A percentile compares a stretch with the other conserved stretches of the same genome.
Evolutionary conservation across 2,329 filamentous ascomycete genomes (phyloP).

Genomic region (Thelonectria rubi): DNA sequence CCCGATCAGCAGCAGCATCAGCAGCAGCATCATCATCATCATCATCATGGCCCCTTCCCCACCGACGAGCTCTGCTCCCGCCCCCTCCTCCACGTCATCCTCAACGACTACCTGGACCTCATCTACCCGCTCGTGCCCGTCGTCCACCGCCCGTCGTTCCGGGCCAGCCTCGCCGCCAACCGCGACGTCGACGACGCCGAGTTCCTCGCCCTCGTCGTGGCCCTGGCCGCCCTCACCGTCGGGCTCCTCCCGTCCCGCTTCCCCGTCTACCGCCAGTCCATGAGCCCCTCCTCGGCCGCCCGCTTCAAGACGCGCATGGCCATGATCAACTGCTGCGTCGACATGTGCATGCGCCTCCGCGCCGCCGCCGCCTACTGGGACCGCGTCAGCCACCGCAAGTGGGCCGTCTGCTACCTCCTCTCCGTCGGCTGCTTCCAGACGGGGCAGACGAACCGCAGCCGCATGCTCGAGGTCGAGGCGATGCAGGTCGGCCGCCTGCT

Average conservation of each 20-base stretch:
- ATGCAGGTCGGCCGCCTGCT: slow-evolving; percentile 47
- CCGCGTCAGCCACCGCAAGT: slow-evolving; percentile 46
- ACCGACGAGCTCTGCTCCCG: slow-evolving; percentile 43
- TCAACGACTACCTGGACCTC: slow-evolving; percentile 40
- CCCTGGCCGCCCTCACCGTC: slow-evolving; percentile 37
- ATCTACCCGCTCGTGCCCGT: slow-evolving; percentile 41
- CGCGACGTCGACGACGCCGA: slow-evolving; percentile 38
- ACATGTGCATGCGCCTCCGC: slow-evolving; percentile 37
- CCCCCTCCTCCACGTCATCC: slow-evolving; percentile 32
- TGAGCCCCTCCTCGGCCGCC: slow-evolving; percentile 29
- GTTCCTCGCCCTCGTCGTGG: slow-evolving; percentile 40
- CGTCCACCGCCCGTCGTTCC: slow-evolving; percentile 39
- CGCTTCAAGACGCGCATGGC: slow-evolving; percentile 39
- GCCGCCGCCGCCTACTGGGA: slow-evolving; percentile 37
- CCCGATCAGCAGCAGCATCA: slow-evolving; percentile 10
- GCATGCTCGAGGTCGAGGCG: slow-evolving; percentile 49
- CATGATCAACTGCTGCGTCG: slow-evolving; percentile 41
- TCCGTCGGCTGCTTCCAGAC: slow-evolving; percentile 47
- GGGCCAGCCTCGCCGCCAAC: slow-evolving; percentile 31
- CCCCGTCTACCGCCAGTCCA: slow-evolving; percentile 37
- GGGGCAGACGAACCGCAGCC: slow-evolving; percentile 47
- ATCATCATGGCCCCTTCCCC: slow-evolving; percentile 12
- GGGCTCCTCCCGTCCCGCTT: slow-evolving; percentile 42
- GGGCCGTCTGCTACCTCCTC: slow-evolving; percentile 46
- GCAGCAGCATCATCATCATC: slow-evolving; percentile 3